Evolutionary conservation across 1,139 yeast genomes (phyloP), one percentile per base, ranked within the genome.

Genomic region (Saccharomyces hybrid): DNA sequence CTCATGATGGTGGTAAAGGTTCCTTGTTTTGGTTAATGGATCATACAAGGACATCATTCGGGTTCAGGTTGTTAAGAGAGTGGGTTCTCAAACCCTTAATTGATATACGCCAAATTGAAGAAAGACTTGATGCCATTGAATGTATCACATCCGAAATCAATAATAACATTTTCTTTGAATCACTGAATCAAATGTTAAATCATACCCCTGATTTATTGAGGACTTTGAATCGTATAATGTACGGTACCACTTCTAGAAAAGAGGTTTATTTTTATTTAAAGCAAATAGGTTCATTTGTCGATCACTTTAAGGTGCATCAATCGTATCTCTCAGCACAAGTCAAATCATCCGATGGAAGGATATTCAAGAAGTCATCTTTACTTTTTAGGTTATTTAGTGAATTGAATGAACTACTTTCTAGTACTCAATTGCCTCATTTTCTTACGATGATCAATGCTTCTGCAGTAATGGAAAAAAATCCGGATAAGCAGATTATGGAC

Each of bases 11-110:
- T 1, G 74, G 73, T 6, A 73, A 75, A 34, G 98, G 97, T 0
- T 82, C 97, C 0, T 71, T 93, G 16, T 70, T 87, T 14, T 86
- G 93, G 89, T 73, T 88, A 2, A 66, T 93, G 58, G 88, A 91
- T 67, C 90, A 86, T 59, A 88, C 98, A 0, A 73, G 82, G 47
- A 88, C 97, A 0, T 76, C 78, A 34, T 86, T 84, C 70, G 99
- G 99, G 0, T 78, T 76, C 52, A 71, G 97, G 54, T 64, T 81
- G 56, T 68, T 93, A 20, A 76, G 76, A 34, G 75, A 78, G 50
- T 93, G 99, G 99, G 72, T 91, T 0, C 76, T 83, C 0, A 75
- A 78, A 57, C 99, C 99, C 0, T 74, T 91, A 34, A 71, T 81
- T 0, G 75, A 82, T 20, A 56, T 51, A 31, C 28, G 42, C 5